These are phyloP conservation scores for Trichoderma sp. DNA, from an alignment of 2,329 filamentous ascomycete species.

Conservation along the genomic window DNA sequence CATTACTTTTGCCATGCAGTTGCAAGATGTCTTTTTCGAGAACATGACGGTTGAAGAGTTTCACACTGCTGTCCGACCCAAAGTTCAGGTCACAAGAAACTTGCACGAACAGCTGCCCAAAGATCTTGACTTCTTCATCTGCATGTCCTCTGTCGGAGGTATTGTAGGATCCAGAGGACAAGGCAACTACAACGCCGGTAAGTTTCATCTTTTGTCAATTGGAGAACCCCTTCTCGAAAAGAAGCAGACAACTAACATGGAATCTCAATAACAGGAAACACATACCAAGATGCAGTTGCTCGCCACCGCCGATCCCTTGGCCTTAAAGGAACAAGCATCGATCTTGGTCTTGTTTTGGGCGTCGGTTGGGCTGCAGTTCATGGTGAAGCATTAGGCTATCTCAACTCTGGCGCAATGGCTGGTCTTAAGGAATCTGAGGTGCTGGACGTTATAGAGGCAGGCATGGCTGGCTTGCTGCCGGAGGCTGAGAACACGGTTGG, in stretches of 20 bases:
- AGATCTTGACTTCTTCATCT: background rate
- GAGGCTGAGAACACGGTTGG: background rate
- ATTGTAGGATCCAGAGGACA: background rate
- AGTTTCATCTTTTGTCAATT: background rate
- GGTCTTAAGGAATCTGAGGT: background rate
- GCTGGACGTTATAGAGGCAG: background rate
- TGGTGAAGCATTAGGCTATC: background rate
- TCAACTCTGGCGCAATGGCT: background rate
- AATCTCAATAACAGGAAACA: background rate
- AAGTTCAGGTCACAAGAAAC: background rate
- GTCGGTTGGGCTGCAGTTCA: background rate
- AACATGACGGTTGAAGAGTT: background rate
- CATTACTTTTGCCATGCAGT: background rate
- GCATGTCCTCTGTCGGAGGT: background rate
- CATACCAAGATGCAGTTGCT: background rate
- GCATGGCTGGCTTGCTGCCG: background rate
- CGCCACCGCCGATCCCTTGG: background rate
- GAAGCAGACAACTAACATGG: background rate
- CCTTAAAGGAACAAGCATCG: background rate
- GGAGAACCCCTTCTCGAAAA: background rate
- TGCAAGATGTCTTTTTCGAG: background rate
- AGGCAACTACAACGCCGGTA: background rate
- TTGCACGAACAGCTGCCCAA: background rate
- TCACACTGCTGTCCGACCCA: background rate
- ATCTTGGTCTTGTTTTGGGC: background rate